These are phyloP conservation scores for Phytophthora gonapodyides DNA, from an alignment of 352 stramenopile species.

Conservation along the genomic window DNA sequence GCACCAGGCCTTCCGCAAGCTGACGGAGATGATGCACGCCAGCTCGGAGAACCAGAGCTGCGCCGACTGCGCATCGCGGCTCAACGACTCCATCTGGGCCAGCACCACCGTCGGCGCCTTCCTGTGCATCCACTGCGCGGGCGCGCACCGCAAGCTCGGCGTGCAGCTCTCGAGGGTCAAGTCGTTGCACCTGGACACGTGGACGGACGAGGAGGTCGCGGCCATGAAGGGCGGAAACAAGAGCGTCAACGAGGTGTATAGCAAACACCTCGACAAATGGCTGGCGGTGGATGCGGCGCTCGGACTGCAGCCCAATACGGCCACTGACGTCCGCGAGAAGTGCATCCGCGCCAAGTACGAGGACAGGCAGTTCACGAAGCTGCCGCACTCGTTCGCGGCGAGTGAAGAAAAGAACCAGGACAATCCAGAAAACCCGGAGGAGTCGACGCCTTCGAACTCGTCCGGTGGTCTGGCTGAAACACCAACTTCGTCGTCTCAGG, in stretches of 20 bases:
- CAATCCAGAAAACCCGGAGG: constrained; percentile 55
- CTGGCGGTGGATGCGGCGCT: constrained; percentile 43
- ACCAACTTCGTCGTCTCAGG: constrained; percentile 14
- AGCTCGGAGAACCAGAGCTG: constrained; percentile 70
- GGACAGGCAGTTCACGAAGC: constrained; percentile 62
- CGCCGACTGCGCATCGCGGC: constrained; percentile 71
- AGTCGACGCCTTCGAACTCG: constrained; percentile 26
- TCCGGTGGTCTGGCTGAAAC: constrained; percentile 18
- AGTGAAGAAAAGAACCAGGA: constrained; percentile 59
- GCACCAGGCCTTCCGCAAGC: constrained; percentile 51
- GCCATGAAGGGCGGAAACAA: constrained; percentile 83
- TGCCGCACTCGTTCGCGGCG: constrained; percentile 28
- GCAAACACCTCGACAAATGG: constrained; percentile 64
- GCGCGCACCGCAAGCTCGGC: constrained; percentile 94
- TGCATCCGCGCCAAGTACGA: constrained; percentile 79
- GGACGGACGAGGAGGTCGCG: constrained; percentile 70
- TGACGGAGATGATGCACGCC: constrained; percentile 68
- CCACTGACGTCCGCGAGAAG: constrained; percentile 50
- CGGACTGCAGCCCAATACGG: constrained; percentile 42
- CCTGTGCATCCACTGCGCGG: constrained; percentile 96
- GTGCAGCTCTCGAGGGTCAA: constrained; percentile 93
- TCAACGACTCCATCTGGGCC: constrained; percentile 92
- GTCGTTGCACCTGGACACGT: constrained; percentile 79
- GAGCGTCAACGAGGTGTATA: constrained; percentile 58
- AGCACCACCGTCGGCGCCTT: constrained; percentile 94